Evolutionary conservation across 1,139 yeast genomes (phyloP).

Genomic region (Scheffersomyces segobiensis): DNA sequence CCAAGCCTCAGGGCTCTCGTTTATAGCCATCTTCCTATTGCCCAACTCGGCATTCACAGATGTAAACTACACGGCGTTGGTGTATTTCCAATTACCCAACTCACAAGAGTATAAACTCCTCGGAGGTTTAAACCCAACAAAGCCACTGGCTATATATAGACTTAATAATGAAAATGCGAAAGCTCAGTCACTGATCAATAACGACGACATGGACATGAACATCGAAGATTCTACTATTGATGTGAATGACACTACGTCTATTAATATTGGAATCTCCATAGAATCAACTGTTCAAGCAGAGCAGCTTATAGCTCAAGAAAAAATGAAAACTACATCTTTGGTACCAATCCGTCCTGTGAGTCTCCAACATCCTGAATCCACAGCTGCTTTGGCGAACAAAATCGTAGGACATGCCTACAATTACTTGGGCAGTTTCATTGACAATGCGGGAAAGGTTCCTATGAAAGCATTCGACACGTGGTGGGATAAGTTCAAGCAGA

Average conservation of each 20-base stretch:
- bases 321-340: conserved; percentile 15
- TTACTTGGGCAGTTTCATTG: conserved; percentile 82
- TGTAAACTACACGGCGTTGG: conserved; percentile 72
- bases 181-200: conserved; percentile 40
- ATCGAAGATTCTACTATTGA: conserved; percentile 12
- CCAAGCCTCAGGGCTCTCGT: conserved; percentile 66
- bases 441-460: conserved; percentile 74
- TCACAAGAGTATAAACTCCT: conserved; percentile 68
- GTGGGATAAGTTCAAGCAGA: conserved; percentile 90
- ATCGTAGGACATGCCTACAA: conserved; percentile 92
- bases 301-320: conserved; percentile 41
- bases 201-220: conserved; percentile 28
- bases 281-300: conserved; percentile 72
- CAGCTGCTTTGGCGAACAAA: conserved; percentile 70
- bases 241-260: conserved; percentile 23
- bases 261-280: conserved; percentile 84
- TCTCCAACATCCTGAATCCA: conserved; percentile 24
- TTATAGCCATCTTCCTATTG: conserved; percentile 71
- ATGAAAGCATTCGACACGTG: conserved; percentile 89
- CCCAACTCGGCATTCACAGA: conserved; percentile 70
- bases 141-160: conserved; percentile 91
- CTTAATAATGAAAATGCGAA: conserved; percentile 50
- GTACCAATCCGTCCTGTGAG: conserved; percentile 9
- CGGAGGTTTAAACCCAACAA: conserved; percentile 70
- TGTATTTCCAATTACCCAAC: conserved; percentile 82